These are phyloP conservation scores for Nyssa sinensis DNA, from an alignment of 148 eudicot genomes.

Conservation along the genomic window DNA sequence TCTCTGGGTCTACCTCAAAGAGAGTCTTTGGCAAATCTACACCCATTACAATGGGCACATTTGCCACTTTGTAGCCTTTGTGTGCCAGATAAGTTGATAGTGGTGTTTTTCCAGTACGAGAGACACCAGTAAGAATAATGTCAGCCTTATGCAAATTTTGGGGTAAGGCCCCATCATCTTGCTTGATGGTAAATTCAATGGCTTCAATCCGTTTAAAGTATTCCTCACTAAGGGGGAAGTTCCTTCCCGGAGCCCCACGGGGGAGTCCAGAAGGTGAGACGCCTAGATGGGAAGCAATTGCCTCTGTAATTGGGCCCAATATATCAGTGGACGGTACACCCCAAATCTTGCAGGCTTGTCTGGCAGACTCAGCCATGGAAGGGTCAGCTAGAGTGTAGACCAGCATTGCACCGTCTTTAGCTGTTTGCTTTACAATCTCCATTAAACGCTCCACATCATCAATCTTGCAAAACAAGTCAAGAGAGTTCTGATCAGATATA, in stretches of 20 bases:
- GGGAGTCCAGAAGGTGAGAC: slow-evolving; percentile 88
- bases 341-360: slow-evolving; percentile 78
- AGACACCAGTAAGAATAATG: slow-evolving; percentile 80
- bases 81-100: slow-evolving; percentile 86
- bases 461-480: slow-evolving; percentile 34
- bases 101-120: slow-evolving; percentile 93
- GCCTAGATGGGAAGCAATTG: slow-evolving; percentile 78
- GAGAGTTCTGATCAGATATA: neutral
- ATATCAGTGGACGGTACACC: slow-evolving; percentile 65
- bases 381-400: slow-evolving; percentile 90
- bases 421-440: slow-evolving; percentile 82
- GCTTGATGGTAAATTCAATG: slow-evolving; percentile 90
- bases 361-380: slow-evolving; percentile 73
- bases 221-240: slow-evolving; percentile 56
- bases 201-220: slow-evolving; percentile 89
- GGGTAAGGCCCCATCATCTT: slow-evolving; percentile 95
- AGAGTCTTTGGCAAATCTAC: slow-evolving; percentile 54
- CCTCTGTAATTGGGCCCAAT: slow-evolving; percentile 78
- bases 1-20: slow-evolving; percentile 68
- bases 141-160: slow-evolving; percentile 70
- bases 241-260: slow-evolving; percentile 83
- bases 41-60: slow-evolving; percentile 83
- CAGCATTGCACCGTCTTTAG: slow-evolving; percentile 76
- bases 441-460: slow-evolving; percentile 67
- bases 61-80: slow-evolving; percentile 91